Conservation (phyloP, 306 rosid genomes). For the Medicago arabica region DNA sequence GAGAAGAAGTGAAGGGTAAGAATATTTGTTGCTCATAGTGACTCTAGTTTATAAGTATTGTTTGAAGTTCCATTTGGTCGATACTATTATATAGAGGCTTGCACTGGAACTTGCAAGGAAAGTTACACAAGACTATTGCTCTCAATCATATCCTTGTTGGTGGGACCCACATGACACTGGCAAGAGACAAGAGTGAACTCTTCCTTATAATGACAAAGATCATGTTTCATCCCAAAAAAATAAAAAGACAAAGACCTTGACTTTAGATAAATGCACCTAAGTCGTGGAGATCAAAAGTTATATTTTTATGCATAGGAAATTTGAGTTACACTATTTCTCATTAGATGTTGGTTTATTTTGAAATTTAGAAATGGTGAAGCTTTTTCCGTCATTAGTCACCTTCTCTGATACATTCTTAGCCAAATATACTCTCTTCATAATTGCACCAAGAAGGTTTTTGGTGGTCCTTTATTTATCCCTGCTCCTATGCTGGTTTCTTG, state of each 20-base stretch:
- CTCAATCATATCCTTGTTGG: neutral
- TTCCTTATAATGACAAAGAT: neutral
- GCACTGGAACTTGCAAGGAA: neutral
- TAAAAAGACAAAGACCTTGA: neutral
- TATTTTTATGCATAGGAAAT: no score
- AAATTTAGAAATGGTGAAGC: no score
- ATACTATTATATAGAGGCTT: neutral
- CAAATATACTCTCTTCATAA: no score
- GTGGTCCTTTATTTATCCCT: no score
- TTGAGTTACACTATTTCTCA: no score
- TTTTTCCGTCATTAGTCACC: no score
- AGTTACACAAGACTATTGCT: neutral
- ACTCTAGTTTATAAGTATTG: constrained; percentile 5
- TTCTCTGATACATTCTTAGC: no score
- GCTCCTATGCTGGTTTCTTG: no score
- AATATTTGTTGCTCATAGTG: neutral
- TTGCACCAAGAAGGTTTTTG: no score
- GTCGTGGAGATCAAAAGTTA: neutral
- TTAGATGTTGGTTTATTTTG: no score
- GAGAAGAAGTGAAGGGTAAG: neutral
- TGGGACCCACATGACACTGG: neutral
- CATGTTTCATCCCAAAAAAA: no score
- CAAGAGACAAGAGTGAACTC: neutral
- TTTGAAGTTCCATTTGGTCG: neutral
- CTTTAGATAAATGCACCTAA: neutral